Base-by-base conservation (phyloP, 2,329 filamentous ascomycete genomes). In the Neonectria faginata region DNA sequence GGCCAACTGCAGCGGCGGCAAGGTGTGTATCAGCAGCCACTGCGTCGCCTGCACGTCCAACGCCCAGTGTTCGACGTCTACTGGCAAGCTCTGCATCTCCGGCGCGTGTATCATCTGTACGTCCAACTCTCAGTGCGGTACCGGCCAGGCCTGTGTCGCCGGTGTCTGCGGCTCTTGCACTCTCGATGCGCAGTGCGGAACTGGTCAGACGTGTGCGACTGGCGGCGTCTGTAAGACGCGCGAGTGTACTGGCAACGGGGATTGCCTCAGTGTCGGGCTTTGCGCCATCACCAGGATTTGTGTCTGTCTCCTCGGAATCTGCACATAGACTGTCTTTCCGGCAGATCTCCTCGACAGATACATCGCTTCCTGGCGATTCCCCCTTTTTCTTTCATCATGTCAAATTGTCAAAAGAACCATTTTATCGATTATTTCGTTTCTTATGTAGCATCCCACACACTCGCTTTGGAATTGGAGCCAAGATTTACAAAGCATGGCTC, bases 81-180 rank as follows among this genome's bases (percentile, higher is more conserved):
- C 45, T 3, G 59, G 62, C 18, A 57, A 67, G 44, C 25, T 60
- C 29, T 67, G 65, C 58, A 52, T 42, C 14, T 42, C 44, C n/a
- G 62, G 62, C 2, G 45, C 22, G 12, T 65, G 65, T 29, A 50
- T 51, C 2, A 14, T 44, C 9, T 67, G 65, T 9, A 63, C 62
- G 4, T 1, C 33, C 20, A 57, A 53, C 51, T 22, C 62, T 2
- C 44, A 68, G 20, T 66, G 63, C 39, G 53, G 41, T 42, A 57
- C 39, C 7, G 52, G 52, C 8, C 27, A 31, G 10, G 62, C 52
- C 3, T 65, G 62, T 11, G 33, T n/a, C 14, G 20, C n/a, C 6
- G 60, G 60, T 3, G 6, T 14, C 3, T 63, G 60, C 25, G n/a
- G n/a, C 3, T 11, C 3, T 9, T 42, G 39, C n/a, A 42, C 39